These are phyloP conservation scores for Entomophthora muscae DNA, from an alignment of 371 early-diverging fungal genomes.

Conservation along the genomic window DNA sequence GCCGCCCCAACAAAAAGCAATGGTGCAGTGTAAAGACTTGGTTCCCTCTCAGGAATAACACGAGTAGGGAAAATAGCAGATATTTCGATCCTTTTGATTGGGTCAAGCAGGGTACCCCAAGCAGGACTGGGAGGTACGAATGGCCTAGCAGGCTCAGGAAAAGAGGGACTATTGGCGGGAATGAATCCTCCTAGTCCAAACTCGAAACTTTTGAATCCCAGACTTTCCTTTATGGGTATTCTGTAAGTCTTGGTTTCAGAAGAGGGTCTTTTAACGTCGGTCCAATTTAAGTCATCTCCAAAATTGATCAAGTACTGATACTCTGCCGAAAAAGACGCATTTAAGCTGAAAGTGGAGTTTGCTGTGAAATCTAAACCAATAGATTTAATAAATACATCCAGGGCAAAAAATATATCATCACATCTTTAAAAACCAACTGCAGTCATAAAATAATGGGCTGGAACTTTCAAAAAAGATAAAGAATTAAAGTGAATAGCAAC, in stretches of 20 bases:
- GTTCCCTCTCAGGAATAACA: background rate
- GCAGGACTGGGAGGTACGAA: background rate
- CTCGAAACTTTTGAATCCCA: background rate
- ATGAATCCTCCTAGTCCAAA: background rate
- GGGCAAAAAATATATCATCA: too few relatives aligned
- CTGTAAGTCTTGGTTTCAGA: background rate
- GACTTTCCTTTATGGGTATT: background rate
- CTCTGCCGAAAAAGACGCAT: background rate
- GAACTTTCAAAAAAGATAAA: too few relatives aligned
- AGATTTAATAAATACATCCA: too few relatives aligned
- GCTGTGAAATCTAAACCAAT: background rate
- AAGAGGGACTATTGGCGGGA: background rate
- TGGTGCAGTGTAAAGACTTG: too few relatives aligned
- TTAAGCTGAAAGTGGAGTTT: background rate
- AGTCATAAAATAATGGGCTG: too few relatives aligned
- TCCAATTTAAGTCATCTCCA: background rate
- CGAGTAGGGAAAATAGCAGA: background rate
- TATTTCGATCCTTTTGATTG: background rate
- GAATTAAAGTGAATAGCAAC: too few relatives aligned
- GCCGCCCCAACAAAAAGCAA: background rate
- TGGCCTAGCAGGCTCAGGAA: background rate
- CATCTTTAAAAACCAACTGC: too few relatives aligned
- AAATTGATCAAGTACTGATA: background rate
- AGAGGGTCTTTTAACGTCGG: background rate
- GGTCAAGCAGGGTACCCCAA: background rate